These are phyloP conservation scores for Kwoniella bestiolae DNA, from an alignment of 768 basidiomycete genomes.

Conservation along the genomic window DNA sequence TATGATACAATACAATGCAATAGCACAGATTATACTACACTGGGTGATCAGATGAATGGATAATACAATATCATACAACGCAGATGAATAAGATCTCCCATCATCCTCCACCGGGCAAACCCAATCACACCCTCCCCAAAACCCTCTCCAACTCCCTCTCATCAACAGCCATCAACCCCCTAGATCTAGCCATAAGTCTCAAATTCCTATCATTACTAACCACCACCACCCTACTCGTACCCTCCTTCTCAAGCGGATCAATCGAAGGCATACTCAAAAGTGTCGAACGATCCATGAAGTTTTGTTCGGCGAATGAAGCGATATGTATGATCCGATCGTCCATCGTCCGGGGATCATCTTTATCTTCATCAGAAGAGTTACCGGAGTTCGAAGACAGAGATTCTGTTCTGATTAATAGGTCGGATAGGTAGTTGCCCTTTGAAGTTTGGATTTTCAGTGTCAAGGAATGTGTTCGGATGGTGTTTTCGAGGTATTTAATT, in stretches of 20 bases:
- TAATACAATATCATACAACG: background rate
- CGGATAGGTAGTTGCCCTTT: conserved; percentile 87
- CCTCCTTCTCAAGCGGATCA: background rate
- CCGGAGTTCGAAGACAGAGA: conserved; percentile 66
- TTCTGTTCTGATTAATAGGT: conserved; percentile 80
- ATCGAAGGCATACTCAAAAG: conserved; percentile 64
- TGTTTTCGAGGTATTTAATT: conserved; percentile 72
- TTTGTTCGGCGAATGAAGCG: conserved; percentile 89
- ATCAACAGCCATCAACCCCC: conserved; percentile 80
- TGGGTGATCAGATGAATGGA: background rate
- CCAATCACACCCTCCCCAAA: conserved; percentile 56
- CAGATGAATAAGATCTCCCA: background rate
- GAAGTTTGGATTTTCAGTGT: conserved; percentile 94
- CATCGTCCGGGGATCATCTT: conserved; percentile 73
- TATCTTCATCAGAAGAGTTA: background rate
- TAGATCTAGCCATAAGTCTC: conserved; percentile 84
- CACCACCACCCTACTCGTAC: conserved; percentile 76
- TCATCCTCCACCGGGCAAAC: background rate
- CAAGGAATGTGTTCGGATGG: conserved; percentile 72
- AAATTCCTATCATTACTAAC: conserved; percentile 91
- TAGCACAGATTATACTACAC: background rate
- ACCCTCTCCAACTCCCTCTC: conserved; percentile 82
- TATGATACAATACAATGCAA: too few relatives aligned
- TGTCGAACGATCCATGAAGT: conserved; percentile 83
- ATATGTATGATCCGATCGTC: conserved; percentile 93